These are phyloP conservation scores for Toxoplasma gondii DNA, from an alignment of 169 alveolate genomes.

Conservation along the genomic window DNA sequence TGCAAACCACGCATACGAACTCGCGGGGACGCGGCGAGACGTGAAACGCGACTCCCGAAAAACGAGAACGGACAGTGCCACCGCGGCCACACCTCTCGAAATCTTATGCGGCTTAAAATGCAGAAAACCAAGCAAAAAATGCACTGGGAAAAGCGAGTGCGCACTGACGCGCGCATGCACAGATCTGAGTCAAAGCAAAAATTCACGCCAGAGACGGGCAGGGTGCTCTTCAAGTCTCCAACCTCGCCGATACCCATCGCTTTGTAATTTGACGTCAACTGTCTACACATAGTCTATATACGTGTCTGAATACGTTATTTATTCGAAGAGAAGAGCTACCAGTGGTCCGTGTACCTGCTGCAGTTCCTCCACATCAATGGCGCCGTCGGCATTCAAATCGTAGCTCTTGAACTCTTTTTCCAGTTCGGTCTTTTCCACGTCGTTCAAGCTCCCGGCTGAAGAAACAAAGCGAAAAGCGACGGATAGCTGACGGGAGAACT, in stretches of 20 bases:
- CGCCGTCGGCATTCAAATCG: constrained; percentile 43
- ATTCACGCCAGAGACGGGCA: neutral
- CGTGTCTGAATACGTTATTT: too few species aligned
- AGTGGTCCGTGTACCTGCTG: neutral
- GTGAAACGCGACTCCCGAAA: neutral
- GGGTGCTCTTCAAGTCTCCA: too few species aligned
- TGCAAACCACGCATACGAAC: neutral
- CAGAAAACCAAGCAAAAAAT: too few species aligned
- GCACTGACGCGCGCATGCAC: neutral
- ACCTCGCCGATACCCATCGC: too few species aligned
- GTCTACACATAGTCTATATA: too few species aligned
- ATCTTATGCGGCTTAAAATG: too few species aligned
- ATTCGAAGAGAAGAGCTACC: too few species aligned
- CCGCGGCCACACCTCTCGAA: too few species aligned
- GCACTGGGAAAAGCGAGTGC: neutral
- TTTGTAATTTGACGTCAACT: too few species aligned
- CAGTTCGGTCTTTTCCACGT: constrained; percentile 42
- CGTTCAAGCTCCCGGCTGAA: constrained; percentile 15
- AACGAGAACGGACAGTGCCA: neutral
- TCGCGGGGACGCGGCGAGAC: neutral
- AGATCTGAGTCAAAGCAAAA: neutral
- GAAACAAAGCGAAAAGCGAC: neutral
- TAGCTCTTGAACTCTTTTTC: constrained; percentile 40
- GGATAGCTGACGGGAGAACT: neutral
- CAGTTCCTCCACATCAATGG: constrained; percentile 50